A percentile compares a stretch with the other conserved stretches of the same genome.
Evolutionary conservation across 176 grass and related monocot species (phyloP).

Genomic region (Cenchrus fungigraminus): DNA sequence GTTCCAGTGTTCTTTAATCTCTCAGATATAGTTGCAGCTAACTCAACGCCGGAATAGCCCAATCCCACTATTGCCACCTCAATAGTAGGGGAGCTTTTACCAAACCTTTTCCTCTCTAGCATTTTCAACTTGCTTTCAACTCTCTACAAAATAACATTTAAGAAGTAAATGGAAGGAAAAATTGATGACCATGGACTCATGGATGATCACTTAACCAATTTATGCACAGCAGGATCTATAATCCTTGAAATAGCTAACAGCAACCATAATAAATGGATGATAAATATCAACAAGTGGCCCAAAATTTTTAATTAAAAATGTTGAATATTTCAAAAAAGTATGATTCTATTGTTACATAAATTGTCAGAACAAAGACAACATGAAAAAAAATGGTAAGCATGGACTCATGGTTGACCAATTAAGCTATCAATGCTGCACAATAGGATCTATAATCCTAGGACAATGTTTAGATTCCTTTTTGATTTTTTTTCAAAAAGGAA

Average conservation of each 20-base stretch:
- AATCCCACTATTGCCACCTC: slow-evolving; percentile 86
- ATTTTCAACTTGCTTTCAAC: slow-evolving; percentile 75
- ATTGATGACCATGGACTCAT: neutral
- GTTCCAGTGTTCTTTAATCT: slow-evolving; percentile 82
- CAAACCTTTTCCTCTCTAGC: slow-evolving; percentile 84
- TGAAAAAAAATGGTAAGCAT: neutral
- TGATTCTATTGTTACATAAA: neutral
- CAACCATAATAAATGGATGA: neutral
- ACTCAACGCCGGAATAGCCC: slow-evolving; percentile 94
- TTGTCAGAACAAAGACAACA: neutral
- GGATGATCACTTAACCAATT: slow-evolving; percentile 7
- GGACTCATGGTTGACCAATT: neutral
- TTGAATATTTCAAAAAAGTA: neutral
- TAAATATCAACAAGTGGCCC: neutral
- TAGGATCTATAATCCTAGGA: neutral
- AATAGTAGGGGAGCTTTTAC: slow-evolving; percentile 60
- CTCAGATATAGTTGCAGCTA: slow-evolving; percentile 92
- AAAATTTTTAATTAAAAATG: neutral
- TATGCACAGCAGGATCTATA: slow-evolving; percentile 1
- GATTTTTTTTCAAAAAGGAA: no score
- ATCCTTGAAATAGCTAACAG: slow-evolving; percentile 17
- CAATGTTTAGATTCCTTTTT: no score
- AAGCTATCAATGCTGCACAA: neutral
- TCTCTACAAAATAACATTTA: slow-evolving; percentile 63
- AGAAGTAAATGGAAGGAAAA: neutral